Conservation (phyloP, 345 rosid genomes). For the Gossypium australe region DNA sequence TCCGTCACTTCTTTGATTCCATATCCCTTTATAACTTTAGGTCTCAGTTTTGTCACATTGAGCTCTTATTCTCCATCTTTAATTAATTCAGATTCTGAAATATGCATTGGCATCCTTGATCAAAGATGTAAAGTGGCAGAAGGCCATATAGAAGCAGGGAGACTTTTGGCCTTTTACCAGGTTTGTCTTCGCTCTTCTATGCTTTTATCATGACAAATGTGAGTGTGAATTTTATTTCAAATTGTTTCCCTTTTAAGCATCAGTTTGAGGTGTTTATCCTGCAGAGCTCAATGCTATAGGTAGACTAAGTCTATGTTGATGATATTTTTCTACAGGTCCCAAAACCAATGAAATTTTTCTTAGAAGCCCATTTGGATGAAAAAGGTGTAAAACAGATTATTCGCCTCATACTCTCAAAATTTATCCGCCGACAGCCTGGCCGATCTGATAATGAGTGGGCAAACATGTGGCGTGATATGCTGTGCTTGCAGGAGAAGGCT, state of each 20-base stretch:
- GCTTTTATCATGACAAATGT: background rate
- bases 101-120: conserved; percentile 39
- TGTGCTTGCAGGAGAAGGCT: conserved; percentile 72
- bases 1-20: conserved; percentile 1
- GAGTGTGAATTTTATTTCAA: background rate
- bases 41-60: background rate
- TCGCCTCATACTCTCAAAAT: conserved; percentile 91
- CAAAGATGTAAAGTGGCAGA: conserved; percentile 66
- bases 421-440: conserved; percentile 73
- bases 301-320: conserved; percentile 6
- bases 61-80: background rate
- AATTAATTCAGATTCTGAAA: conserved; percentile 42
- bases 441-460: conserved; percentile 98
- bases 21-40: background rate
- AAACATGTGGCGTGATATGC: conserved; percentile 95
- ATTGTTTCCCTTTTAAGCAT: background rate
- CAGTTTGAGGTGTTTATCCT: background rate
- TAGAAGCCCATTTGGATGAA: conserved; percentile 74
- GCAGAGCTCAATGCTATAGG: background rate
- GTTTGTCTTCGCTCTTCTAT: conserved; percentile 29
- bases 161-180: conserved; percentile 83
- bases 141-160: conserved; percentile 91
- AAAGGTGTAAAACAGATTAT: conserved; percentile 86
- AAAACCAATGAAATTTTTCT: conserved; percentile 69
- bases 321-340: conserved; percentile 59